phyloP scores from a whole-genome alignment of 192 early-diverging fungal species.

The Thamnidium elegans region DNA sequence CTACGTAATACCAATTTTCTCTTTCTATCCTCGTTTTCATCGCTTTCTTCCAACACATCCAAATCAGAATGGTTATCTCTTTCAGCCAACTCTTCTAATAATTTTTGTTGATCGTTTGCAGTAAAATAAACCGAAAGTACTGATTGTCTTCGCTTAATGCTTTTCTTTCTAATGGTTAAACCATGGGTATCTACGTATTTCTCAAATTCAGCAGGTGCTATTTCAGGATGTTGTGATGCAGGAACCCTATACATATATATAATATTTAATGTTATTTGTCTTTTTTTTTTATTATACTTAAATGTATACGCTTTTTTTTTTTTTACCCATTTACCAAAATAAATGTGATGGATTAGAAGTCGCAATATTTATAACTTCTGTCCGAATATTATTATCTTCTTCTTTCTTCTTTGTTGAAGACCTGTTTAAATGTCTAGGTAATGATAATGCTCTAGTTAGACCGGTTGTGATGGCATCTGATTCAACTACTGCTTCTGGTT shows the following conservation, averaged over 20 bases:
- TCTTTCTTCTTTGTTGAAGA: neutral
- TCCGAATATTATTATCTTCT: constrained; percentile 1
- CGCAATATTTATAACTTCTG: constrained; percentile 28
- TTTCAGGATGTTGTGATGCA: constrained; percentile 33
- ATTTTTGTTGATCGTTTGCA: constrained; percentile 4
- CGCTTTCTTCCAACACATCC: neutral
- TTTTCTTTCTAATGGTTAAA: constrained; percentile 8
- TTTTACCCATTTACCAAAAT: constrained; percentile 23
- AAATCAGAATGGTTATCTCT: neutral
- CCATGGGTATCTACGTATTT: constrained; percentile 27
- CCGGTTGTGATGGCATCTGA: constrained; percentile 1
- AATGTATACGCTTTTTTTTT: too few relatives aligned
- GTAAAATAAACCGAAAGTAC: constrained; percentile 33
- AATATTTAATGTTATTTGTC: neutral
- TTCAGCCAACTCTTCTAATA: neutral
- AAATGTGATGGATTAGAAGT: constrained; percentile 32
- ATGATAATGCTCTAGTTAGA: neutral
- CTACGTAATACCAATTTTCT: constrained; percentile 10
- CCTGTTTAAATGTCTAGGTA: neutral
- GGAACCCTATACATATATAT: constrained; percentile 22
- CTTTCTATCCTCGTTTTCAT: neutral
- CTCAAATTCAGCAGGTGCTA: constrained; percentile 33
- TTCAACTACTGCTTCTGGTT: neutral
- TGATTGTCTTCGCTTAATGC: constrained; percentile 24
- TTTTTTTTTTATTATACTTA: neutral